These are phyloP conservation scores for Hypoxylon sp. DNA, from an alignment of 2,329 filamentous ascomycete species.

Conservation along the genomic window DNA sequence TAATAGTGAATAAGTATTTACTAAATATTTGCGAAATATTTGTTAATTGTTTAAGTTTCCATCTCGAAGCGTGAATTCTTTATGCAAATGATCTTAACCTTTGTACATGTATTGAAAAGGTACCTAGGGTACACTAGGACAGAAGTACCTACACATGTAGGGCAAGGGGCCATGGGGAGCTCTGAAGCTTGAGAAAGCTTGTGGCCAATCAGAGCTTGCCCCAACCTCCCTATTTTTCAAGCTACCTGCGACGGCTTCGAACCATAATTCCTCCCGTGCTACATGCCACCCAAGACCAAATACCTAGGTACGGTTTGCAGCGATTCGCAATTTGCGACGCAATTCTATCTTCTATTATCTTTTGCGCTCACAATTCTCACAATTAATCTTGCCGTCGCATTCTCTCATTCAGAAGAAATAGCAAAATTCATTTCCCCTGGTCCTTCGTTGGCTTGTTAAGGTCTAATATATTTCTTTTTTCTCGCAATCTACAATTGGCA, in stretches of 20 bases:
- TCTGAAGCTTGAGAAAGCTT: constrained; percentile 6
- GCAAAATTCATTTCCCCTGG: background rate
- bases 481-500: background rate
- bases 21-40: too few relatives aligned
- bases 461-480: background rate
- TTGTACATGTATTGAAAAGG: too few relatives aligned
- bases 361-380: constrained; percentile 3
- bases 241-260: constrained; percentile 5
- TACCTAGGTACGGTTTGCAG: constrained; percentile 13
- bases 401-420: constrained; percentile 11
- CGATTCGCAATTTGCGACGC: constrained; percentile 17
- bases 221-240: constrained; percentile 20
- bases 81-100: too few relatives aligned
- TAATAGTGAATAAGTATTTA: too few relatives aligned
- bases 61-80: too few relatives aligned
- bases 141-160: background rate
- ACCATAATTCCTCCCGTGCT: background rate
- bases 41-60: too few relatives aligned
- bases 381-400: constrained; percentile 10
- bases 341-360: constrained; percentile 1
- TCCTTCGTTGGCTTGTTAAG: constrained; percentile 4
- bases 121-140: too few relatives aligned
- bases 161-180: background rate
- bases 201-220: constrained; percentile 9
- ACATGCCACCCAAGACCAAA: constrained; percentile 13